Percentiles rank a stretch among this genome's conserved stretches.
phyloP scores from a whole-genome alignment of 441 rosid genomes.

The Syzygium syzygioides region DNA sequence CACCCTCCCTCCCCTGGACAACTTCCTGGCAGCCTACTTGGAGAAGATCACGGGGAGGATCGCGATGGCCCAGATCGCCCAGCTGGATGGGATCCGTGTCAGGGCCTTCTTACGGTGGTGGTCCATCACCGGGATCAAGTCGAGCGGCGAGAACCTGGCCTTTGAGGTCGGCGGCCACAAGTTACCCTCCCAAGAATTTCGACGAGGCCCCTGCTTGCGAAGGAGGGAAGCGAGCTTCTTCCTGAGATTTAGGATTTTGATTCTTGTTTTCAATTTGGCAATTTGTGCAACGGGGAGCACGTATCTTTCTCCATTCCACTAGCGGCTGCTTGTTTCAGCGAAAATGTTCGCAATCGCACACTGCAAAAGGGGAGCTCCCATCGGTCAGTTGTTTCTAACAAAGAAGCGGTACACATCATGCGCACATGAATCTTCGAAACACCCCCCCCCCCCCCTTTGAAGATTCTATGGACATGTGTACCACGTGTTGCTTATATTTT shows the following conservation, averaged over 20 bases:
- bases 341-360: too few relatives aligned
- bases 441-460: too few relatives aligned
- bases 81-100: slow-evolving; percentile 73
- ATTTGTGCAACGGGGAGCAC: background rate
- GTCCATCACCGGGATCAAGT: slow-evolving; percentile 76
- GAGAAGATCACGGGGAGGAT: slow-evolving; percentile 61
- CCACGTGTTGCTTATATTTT: too few relatives aligned
- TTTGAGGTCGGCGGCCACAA: slow-evolving; percentile 79
- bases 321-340: background rate
- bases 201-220: slow-evolving; percentile 51
- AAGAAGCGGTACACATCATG: too few relatives aligned
- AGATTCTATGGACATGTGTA: too few relatives aligned
- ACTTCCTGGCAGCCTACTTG: slow-evolving; percentile 78
- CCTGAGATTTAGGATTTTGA: background rate
- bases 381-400: too few relatives aligned
- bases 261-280: background rate
- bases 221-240: slow-evolving; percentile 48
- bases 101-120: slow-evolving; percentile 80
- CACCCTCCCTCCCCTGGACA: slow-evolving; percentile 74
- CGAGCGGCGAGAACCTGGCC: slow-evolving; percentile 62
- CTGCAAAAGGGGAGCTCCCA: too few relatives aligned
- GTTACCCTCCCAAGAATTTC: slow-evolving; percentile 66
- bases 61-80: slow-evolving; percentile 52
- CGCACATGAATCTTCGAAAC: too few relatives aligned
- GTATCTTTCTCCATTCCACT: too few relatives aligned